These are phyloP conservation scores for Tylopilus sp. DNA, from an alignment of 768 basidiomycete genomes.

Conservation along the genomic window DNA sequence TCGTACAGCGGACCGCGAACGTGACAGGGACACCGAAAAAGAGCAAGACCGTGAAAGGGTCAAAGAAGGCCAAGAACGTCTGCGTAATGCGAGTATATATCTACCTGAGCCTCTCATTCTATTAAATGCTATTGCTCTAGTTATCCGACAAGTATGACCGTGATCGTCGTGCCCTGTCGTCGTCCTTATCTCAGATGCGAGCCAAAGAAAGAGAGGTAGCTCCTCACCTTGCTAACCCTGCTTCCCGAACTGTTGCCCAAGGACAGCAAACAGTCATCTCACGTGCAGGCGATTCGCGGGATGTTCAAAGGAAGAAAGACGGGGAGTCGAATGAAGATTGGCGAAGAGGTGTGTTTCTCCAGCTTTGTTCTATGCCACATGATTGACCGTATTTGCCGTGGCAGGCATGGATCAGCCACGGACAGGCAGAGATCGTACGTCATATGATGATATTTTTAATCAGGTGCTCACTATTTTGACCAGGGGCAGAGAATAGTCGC, in stretches of 20 bases:
- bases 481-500: slow-evolving; percentile 53
- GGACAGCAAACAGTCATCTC: slow-evolving; percentile 34
- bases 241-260: slow-evolving; percentile 40
- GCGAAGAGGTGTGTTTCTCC: slow-evolving; percentile 63
- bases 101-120: neutral
- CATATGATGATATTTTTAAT: neutral
- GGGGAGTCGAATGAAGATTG: slow-evolving; percentile 81
- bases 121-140: slow-evolving; percentile 36
- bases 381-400: neutral
- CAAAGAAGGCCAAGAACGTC: slow-evolving; percentile 73
- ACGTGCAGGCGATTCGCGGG: slow-evolving; percentile 57
- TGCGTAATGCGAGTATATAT: slow-evolving; percentile 56
- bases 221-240: slow-evolving; percentile 50
- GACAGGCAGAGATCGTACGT: slow-evolving; percentile 57
- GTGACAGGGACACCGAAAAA: slow-evolving; percentile 43
- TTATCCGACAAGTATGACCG: slow-evolving; percentile 87
- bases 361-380: neutral
- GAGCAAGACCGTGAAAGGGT: slow-evolving; percentile 59
- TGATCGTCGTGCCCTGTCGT: slow-evolving; percentile 58
- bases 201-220: slow-evolving; percentile 66
- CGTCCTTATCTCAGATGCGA: slow-evolving; percentile 46
- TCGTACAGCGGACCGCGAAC: slow-evolving; percentile 60
- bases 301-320: slow-evolving; percentile 60
- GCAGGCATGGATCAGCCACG: slow-evolving; percentile 49
- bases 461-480: slow-evolving; percentile 9